Percentiles rank a stretch among this genome's conserved stretches.
phyloP scores from a whole-genome alignment of 345 rosid genomes.

The Ailanthus altissimus region DNA sequence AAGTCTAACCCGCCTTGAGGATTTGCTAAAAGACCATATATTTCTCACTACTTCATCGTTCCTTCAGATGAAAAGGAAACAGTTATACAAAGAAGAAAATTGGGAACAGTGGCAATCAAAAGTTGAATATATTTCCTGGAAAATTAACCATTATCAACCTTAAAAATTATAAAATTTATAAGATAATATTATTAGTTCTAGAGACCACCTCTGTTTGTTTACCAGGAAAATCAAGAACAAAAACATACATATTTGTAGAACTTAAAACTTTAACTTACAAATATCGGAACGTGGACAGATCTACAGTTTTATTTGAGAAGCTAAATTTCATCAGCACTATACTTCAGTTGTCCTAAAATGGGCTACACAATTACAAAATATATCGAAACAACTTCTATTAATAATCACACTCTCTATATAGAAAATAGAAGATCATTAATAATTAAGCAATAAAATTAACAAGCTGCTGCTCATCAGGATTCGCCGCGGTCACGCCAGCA shows the following conservation, averaged over 20 bases:
- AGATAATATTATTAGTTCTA: not conserved
- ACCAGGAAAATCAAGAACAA: not conserved
- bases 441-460: not conserved
- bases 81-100: not conserved
- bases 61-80: not conserved
- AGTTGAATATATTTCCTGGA: not conserved
- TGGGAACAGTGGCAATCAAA: not conserved
- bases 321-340: constrained; percentile 12
- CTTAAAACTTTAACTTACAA: not conserved
- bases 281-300: constrained; percentile 16
- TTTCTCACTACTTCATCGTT: not conserved
- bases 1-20: not conserved
- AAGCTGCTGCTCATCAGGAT: constrained; percentile 8
- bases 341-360: constrained; percentile 5
- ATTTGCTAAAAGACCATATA: not conserved
- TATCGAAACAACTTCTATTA: constrained; percentile 17
- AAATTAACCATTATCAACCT: too few species aligned
- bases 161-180: not conserved
- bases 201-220: not conserved
- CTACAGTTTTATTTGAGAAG: constrained; percentile 14
- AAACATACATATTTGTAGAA: not conserved
- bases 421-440: not conserved
- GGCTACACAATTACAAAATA: constrained; percentile 2
- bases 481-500: constrained; percentile 63
- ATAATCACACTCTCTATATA: constrained; percentile 25